Conservation (phyloP, 2,329 filamentous ascomycete species). For the Tympanopsis confertula region DNA sequence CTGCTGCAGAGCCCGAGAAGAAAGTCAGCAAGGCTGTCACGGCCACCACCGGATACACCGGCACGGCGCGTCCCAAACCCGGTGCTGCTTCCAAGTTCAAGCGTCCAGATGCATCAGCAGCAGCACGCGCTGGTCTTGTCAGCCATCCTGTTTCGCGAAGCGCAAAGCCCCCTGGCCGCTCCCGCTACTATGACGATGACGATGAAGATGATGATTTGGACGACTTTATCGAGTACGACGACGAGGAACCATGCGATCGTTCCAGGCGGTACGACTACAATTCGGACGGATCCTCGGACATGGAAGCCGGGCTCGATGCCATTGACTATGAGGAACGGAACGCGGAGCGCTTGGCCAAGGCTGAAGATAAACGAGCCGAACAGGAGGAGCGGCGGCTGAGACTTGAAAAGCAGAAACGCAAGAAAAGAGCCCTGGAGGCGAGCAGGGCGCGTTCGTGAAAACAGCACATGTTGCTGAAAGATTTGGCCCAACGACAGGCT, state of each 20-base stretch:
- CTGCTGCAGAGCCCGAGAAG: conserved; percentile 30
- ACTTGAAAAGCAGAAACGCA: conserved; percentile 47
- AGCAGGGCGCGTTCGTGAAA: not conserved
- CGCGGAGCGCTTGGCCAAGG: conserved; percentile 49
- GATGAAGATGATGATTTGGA: conserved; percentile 51
- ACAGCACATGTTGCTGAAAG: no score
- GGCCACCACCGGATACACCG: conserved; percentile 54
- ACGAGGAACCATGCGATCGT: conserved; percentile 29
- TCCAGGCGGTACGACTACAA: conserved; percentile 34
- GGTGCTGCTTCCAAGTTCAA: conserved; percentile 21
- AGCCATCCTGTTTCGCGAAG: conserved; percentile 7
- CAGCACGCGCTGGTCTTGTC: not conserved
- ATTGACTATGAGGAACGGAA: conserved; percentile 60
- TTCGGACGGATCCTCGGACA: conserved; percentile 61
- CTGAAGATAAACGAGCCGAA: conserved; percentile 57
- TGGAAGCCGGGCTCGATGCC: conserved; percentile 67
- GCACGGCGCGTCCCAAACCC: conserved; percentile 49
- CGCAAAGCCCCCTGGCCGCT: conserved; percentile 13
- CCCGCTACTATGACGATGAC: conserved; percentile 33
- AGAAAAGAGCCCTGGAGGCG: conserved; percentile 10
- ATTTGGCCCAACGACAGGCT: no score
- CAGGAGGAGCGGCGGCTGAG: conserved; percentile 49
- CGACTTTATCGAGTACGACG: conserved; percentile 50
- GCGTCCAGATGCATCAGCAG: not conserved
- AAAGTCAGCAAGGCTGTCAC: conserved; percentile 48